These are phyloP conservation scores for Kluyveromyces wickerhamii DNA, from an alignment of 805 yeast genomes.

Conservation along the genomic window DNA sequence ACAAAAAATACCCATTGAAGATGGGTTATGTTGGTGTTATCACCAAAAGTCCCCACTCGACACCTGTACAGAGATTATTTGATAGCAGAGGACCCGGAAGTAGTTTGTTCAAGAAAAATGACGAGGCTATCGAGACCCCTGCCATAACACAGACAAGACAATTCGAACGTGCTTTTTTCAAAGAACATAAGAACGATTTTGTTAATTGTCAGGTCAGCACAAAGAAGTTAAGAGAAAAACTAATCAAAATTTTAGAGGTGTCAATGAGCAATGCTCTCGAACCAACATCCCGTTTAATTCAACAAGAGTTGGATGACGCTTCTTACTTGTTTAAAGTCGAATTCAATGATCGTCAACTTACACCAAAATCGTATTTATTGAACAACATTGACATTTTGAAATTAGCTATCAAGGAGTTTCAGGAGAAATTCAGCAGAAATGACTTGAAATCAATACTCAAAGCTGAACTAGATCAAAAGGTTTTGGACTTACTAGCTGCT, in stretches of 20 bases:
- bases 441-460: slow-evolving; percentile 74
- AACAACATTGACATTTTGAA: slow-evolving; percentile 85
- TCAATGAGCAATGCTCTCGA: slow-evolving; percentile 85
- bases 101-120: slow-evolving; percentile 41
- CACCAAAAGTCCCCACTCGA: slow-evolving; percentile 56
- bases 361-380: slow-evolving; percentile 91
- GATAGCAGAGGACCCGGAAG: slow-evolving; percentile 9
- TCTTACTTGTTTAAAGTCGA: slow-evolving; percentile 91
- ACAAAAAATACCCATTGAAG: slow-evolving; percentile 77
- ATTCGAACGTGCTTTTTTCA: slow-evolving; percentile 58
- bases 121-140: slow-evolving; percentile 54
- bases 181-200: slow-evolving; percentile 51
- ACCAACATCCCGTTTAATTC: slow-evolving; percentile 81
- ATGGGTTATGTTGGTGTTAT: slow-evolving; percentile 99
- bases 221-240: slow-evolving; percentile 60
- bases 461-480: slow-evolving; percentile 82
- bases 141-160: slow-evolving; percentile 41
- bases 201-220: slow-evolving; percentile 69
- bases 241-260: slow-evolving; percentile 79
- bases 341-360: slow-evolving; percentile 86
- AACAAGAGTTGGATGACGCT: slow-evolving; percentile 89
- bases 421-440: slow-evolving; percentile 71
- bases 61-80: slow-evolving; percentile 5
- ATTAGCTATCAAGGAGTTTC: slow-evolving; percentile 77
- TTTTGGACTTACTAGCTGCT: slow-evolving; percentile 77